These are phyloP conservation scores for Neotropicomus parvogracilis DNA, from an alignment of 1,284 basidiomycete species.

Conservation along the genomic window DNA sequence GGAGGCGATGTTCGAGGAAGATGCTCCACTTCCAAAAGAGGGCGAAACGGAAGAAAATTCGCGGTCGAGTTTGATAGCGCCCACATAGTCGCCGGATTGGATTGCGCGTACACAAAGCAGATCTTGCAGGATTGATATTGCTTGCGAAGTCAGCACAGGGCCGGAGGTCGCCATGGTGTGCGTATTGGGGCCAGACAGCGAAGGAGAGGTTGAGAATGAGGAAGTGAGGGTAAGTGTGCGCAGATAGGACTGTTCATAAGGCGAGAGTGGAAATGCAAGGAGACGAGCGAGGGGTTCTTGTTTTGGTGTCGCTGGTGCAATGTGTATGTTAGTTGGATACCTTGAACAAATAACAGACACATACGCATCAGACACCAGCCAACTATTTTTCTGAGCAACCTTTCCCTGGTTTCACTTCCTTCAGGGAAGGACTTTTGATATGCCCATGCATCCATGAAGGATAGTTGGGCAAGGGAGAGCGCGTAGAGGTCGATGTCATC, in stretches of 20 bases:
- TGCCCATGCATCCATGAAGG: conserved; percentile 66
- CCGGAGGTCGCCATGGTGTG: conserved; percentile 11
- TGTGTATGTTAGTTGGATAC: neutral
- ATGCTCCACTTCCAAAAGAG: conserved; percentile 16
- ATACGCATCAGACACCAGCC: conserved; percentile 66
- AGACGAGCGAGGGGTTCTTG: conserved; percentile 54
- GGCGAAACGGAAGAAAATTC: conserved; percentile 42
- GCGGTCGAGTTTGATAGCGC: conserved; percentile 73
- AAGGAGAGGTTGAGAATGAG: conserved; percentile 20
- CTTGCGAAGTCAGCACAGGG: conserved; percentile 27
- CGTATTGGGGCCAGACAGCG: conserved; percentile 4
- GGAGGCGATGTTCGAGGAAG: conserved; percentile 14
- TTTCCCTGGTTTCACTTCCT: conserved; percentile 44
- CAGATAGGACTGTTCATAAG: conserved; percentile 58
- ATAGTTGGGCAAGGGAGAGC: conserved; percentile 60
- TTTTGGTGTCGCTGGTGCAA: conserved; percentile 52
- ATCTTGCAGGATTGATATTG: conserved; percentile 67
- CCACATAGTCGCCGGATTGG: conserved; percentile 67
- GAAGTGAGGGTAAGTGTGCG: conserved; percentile 60
- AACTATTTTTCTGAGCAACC: conserved; percentile 58
- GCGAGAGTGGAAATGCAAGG: conserved; percentile 58
- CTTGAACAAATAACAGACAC: conserved; percentile 30
- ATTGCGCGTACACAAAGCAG: conserved; percentile 78
- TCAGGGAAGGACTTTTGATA: conserved; percentile 69
- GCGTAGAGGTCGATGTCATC: conserved; percentile 65